Conservation (phyloP, 371 early-diverging fungal species). For the Syncephalastrum sp. region DNA sequence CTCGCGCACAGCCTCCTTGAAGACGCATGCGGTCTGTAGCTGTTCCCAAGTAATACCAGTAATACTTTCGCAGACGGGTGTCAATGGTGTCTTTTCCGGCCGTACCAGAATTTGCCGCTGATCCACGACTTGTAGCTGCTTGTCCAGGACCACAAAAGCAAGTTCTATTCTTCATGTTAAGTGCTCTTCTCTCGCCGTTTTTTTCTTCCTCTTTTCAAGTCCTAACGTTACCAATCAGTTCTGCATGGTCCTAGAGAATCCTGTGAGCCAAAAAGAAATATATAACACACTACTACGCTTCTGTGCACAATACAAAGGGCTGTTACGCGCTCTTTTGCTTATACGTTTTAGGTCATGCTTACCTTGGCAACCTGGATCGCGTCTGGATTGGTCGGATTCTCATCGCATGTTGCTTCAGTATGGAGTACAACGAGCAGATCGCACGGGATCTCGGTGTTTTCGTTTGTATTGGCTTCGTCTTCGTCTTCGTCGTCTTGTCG, state of each 20-base stretch:
- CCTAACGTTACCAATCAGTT: conserved; percentile 41
- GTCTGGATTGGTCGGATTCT: conserved; percentile 63
- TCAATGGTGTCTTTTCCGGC: conserved; percentile 66
- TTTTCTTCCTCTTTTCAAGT: background rate
- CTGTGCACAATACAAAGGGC: too few relatives aligned
- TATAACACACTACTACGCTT: background rate
- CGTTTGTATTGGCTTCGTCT: background rate
- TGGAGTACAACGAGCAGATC: conserved; percentile 67
- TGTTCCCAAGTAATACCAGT: conserved; percentile 67
- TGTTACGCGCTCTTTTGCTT: too few relatives aligned
- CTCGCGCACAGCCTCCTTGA: conserved; percentile 58
- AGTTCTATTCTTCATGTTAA: conserved; percentile 23
- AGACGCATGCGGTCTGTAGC: conserved; percentile 58
- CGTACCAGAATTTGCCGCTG: conserved; percentile 63
- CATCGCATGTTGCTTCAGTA: conserved; percentile 74
- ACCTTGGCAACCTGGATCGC: conserved; percentile 65
- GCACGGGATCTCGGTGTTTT: conserved; percentile 36
- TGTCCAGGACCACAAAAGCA: conserved; percentile 40
- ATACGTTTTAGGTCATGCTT: background rate
- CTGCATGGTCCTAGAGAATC: conserved; percentile 40
- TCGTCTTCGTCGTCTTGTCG: too few relatives aligned
- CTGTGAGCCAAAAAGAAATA: background rate
- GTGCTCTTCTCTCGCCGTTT: background rate
- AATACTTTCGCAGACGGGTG: conserved; percentile 67
- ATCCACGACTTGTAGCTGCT: conserved; percentile 50